A percentile compares a stretch with the other conserved stretches of the same genome.
Conservation (phyloP, 768 basidiomycete species). For the Macrolepiota fuliginosa region DNA sequence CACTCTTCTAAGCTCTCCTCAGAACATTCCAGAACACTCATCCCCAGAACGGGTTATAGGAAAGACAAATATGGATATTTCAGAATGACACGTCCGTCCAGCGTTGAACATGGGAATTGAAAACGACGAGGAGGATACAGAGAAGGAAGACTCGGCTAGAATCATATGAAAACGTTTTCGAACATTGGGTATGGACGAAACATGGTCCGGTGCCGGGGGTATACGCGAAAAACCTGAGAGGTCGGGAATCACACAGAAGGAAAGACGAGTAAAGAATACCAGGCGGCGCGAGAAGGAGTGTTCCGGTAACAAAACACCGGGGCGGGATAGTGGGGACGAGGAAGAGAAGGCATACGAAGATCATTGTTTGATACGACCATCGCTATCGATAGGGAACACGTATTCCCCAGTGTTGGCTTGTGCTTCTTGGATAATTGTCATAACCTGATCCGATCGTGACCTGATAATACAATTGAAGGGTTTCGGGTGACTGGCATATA, state of each 20-base stretch:
- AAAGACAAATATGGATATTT: background rate
- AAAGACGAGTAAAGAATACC: background rate
- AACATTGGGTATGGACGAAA: background rate
- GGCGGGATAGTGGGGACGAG: background rate
- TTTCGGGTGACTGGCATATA: conserved; percentile 43
- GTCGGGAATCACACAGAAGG: background rate
- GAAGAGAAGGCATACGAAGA: background rate
- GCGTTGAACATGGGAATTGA: background rate
- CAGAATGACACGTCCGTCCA: background rate
- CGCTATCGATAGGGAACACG: conserved; percentile 8
- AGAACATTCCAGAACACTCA: background rate
- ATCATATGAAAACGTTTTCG: no score
- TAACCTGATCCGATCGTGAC: conserved; percentile 36
- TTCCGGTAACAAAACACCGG: background rate
- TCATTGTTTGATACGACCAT: background rate
- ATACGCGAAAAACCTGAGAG: no score
- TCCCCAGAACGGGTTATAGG: background rate
- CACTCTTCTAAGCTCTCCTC: background rate
- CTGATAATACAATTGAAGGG: conserved; percentile 46
- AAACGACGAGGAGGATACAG: background rate
- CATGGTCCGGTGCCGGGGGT: background rate
- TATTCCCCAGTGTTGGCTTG: conserved; percentile 22
- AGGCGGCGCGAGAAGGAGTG: background rate
- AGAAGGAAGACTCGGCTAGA: background rate
- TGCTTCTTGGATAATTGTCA: conserved; percentile 27